phyloP scores from a whole-genome alignment of 345 rosid genomes.

The Turritis glabra region DNA sequence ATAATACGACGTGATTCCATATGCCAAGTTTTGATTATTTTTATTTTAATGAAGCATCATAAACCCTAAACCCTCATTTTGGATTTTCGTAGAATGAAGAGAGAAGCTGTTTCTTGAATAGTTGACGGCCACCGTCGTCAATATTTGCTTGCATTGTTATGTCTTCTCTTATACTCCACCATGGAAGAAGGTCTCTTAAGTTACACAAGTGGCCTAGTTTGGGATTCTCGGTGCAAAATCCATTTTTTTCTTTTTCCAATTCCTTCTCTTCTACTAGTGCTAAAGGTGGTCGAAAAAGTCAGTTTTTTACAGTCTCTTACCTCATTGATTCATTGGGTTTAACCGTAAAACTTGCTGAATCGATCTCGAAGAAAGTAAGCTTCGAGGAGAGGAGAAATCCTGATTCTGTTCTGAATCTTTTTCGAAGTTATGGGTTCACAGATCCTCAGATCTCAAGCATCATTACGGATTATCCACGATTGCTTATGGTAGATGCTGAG shows the following conservation, averaged over 20 bases:
- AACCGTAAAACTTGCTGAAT: slow-evolving; percentile 4
- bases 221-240: not conserved
- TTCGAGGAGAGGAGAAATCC: not conserved
- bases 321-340: slow-evolving; percentile 31
- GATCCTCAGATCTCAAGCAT: slow-evolving; percentile 21
- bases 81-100: too few relatives aligned
- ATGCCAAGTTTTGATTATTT: too few relatives aligned
- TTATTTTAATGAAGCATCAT: too few relatives aligned
- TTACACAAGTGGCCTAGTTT: not conserved
- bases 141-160: too few relatives aligned
- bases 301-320: slow-evolving; percentile 10
- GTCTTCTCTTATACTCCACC: too few relatives aligned
- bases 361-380: slow-evolving; percentile 11
- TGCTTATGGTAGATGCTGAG: slow-evolving; percentile 24
- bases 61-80: too few relatives aligned
- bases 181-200: not conserved
- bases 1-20: too few relatives aligned
- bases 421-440: slow-evolving; percentile 31
- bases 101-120: too few relatives aligned
- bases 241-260: not conserved
- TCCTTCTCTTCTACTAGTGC: not conserved
- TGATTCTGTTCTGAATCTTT: slow-evolving; percentile 10
- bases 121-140: too few relatives aligned
- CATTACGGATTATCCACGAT: not conserved
- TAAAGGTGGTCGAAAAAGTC: not conserved